phyloP scores from a whole-genome alignment of 2,329 filamentous ascomycete genomes.

The Dothistroma pini region DNA sequence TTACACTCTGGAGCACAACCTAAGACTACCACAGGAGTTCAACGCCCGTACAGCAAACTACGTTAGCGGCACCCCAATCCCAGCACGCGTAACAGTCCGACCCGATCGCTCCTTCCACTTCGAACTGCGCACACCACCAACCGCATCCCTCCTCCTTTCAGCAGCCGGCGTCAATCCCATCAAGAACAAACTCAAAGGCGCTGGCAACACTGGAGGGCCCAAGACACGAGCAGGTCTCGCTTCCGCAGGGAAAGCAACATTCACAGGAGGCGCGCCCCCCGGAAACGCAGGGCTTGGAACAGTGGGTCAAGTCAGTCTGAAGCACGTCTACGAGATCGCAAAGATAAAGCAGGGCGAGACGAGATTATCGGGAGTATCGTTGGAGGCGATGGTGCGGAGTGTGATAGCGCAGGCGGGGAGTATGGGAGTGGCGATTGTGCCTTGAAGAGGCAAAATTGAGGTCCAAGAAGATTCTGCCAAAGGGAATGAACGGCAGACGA shows the following conservation, averaged over 20 bases:
- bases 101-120: conserved; percentile 92
- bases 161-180: conserved; percentile 73
- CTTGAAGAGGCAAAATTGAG: conserved; percentile 30
- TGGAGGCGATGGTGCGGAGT: conserved; percentile 76
- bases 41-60: conserved; percentile 68
- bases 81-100: conserved; percentile 85
- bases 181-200: conserved; percentile 73
- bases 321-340: conserved; percentile 97
- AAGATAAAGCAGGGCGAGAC: conserved; percentile 73
- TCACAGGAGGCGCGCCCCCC: conserved; percentile 22
- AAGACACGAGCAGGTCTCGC: conserved; percentile 37
- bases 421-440: conserved; percentile 49
- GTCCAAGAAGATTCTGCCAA: neutral
- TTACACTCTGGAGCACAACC: conserved; percentile 1
- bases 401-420: conserved; percentile 56
- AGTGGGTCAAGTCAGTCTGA: conserved; percentile 83
- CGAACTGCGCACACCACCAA: conserved; percentile 86
- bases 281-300: conserved; percentile 67
- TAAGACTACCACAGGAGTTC: conserved; percentile 21
- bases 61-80: conserved; percentile 76
- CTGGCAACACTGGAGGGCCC: conserved; percentile 52
- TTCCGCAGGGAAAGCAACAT: conserved; percentile 37
- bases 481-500: neutral
- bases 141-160: conserved; percentile 81
- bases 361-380: conserved; percentile 62